Base-by-base conservation (phyloP, 1,284 basidiomycete genomes). In the Wolfiporia cocos region DNA sequence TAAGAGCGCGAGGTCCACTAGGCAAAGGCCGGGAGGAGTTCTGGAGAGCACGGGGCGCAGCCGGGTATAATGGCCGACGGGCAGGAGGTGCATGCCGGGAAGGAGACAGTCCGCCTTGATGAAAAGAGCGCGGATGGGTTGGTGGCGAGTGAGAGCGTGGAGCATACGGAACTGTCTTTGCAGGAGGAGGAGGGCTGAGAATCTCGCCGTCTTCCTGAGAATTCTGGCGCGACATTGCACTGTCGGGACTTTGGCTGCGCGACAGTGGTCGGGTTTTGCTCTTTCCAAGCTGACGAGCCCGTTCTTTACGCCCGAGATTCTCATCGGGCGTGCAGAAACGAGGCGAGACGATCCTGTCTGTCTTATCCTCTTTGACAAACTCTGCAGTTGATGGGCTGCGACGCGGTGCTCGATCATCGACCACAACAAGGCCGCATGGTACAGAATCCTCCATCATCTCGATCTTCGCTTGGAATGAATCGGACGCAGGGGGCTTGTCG, bases 121-220 rank as follows among this genome's bases (percentile, higher is more conserved):
- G 59, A 54, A 68, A 71, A 15, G 64, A 70, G 20, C 68, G 70
- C 20, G 71, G 71, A 49, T 69, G 73, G 5, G 68, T 73, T 2
- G 71, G 74, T 0, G 69, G 69, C 0, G 66, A 65, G 47, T 65
- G 64, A 18, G 63, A 66, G 32, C 59, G 64, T 2, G 64, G 61
- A 7, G 61, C 54, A 35, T 63, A 63, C 0, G 58, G 49, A 2
- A 51, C 50, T 0, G 56, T 43, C 42, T 67, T 66, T 3, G 60
- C 53, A 4, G 66, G 58, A 2, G 64, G 53, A 20, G 58, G 57
- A 34, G 31, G 38, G 38, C 55, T 66, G 4, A 65, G 55, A 15
- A 79, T 76, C 55, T 80, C 78, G 4, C 77, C 75, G 34, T 80
- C 76, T 52, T 79, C 76, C 29, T 70, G 68, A 1, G 68, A 67